Base-by-base conservation (phyloP, 169 alveolate genomes). In the Plasmodium vivax region DNA sequence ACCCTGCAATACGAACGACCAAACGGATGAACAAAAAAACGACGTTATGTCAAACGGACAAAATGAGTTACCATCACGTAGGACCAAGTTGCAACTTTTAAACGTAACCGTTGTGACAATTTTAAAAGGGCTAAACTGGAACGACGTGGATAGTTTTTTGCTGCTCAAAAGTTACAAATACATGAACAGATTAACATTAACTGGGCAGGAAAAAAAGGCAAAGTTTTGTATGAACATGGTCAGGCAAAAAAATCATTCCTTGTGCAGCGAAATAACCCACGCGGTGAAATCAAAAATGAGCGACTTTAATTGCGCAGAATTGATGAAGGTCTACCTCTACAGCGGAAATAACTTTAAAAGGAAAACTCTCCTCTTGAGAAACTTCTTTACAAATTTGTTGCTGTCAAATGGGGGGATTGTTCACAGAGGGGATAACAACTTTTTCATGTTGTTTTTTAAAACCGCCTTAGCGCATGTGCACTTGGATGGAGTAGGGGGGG, bases 111-210 rank as follows among this genome's bases (percentile, higher is more conserved):
- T 88, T 51, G 38, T 77, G 45, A 54, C 68, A 75, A 88, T 56
- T 19, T 19, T 88, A 36, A 51, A 56, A 36, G 36, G 34, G 32
- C 14, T 54, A 56, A 77, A 58, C 2, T 88, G 68, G 56, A 14
- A 19, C 8, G 23, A 9, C 45, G 32, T 77, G n/a, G 83, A 77
- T 79, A 88, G 36, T 56, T 38, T 38, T 7, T 58, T 12, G n/a
- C 45, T 88, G 32, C 36, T 88, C 73, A 88, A 88, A 79, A 12
- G 71, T 73, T 88, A 77, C 58, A 88, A 88, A 88, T 79, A 88
- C 30, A 36, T 88, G 43, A 79, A 88, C 62, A 88, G 71, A 32
- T 19, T 88, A 41, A 43, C 23, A 32, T 19, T 88, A 41, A 43
- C 23, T 34, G 62, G 27, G 45, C 30, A 32, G 10, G 12, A 56